Percentiles rank a stretch among this genome's conserved stretches.
phyloP scores from a whole-genome alignment of 2,329 filamentous ascomycete species.

The Phyllosticta citribraziliensis region DNA sequence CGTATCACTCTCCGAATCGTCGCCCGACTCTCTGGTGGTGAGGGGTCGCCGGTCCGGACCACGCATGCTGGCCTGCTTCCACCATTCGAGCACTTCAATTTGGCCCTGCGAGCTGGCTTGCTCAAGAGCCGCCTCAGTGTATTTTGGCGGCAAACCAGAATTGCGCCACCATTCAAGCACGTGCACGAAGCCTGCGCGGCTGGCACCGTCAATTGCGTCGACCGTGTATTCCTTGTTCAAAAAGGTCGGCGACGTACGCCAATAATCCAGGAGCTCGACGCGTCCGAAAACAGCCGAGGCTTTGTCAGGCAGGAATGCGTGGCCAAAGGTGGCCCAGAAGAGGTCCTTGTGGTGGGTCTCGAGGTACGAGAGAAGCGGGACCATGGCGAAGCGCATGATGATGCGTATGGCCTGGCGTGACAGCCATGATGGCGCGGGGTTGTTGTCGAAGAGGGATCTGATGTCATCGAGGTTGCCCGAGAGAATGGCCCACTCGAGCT shows the following conservation, averaged over 20 bases:
- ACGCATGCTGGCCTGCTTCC: conserved; percentile 57
- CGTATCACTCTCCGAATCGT: conserved; percentile 15
- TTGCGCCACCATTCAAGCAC: conserved; percentile 89
- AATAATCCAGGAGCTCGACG: conserved; percentile 80
- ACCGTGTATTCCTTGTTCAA: conserved; percentile 76
- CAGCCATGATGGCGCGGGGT: conserved; percentile 62
- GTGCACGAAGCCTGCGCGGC: conserved; percentile 71
- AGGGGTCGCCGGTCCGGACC: background rate
- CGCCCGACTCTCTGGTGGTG: conserved; percentile 13
- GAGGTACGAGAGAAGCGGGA: conserved; percentile 64
- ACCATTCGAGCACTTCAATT: conserved; percentile 85
- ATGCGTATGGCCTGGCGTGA: conserved; percentile 77
- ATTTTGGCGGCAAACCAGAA: conserved; percentile 68
- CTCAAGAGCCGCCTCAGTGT: conserved; percentile 79
- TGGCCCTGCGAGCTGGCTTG: conserved; percentile 78
- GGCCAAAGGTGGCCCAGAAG: conserved; percentile 76
- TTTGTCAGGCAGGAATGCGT: conserved; percentile 74
- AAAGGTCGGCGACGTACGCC: conserved; percentile 74
- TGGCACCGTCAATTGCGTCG: conserved; percentile 81
- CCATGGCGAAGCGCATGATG: conserved; percentile 83
- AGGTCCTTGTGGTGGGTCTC: conserved; percentile 60
- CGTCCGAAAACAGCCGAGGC: conserved; percentile 80
- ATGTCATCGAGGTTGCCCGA: conserved; percentile 61
- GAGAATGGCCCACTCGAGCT: conserved; percentile 77
- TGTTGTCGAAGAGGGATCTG: conserved; percentile 59